Evolutionary conservation across 352 stramenopile species (phyloP).

Genomic region (Elongisporangium prolatum): DNA sequence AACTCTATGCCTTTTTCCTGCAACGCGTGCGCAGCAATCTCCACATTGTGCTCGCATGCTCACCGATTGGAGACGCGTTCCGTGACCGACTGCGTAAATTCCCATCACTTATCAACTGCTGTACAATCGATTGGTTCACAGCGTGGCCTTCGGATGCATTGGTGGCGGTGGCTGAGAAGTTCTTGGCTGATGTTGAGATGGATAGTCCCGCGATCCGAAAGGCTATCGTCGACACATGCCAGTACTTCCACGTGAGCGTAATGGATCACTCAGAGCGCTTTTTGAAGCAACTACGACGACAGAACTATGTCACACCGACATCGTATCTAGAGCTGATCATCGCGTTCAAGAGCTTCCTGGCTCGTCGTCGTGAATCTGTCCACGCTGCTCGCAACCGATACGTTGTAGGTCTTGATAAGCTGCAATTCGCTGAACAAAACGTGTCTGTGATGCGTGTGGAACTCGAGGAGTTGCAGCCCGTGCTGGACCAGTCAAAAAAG

Average conservation of each 20-base stretch:
- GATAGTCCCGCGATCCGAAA: slow-evolving; percentile 62
- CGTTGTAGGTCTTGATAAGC: slow-evolving; percentile 90
- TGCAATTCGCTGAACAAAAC: slow-evolving; percentile 91
- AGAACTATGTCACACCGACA: slow-evolving; percentile 96
- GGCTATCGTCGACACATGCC: slow-evolving; percentile 88
- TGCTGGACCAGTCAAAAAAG: slow-evolving; percentile 88
- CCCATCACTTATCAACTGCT: slow-evolving; percentile 96
- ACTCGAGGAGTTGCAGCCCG: slow-evolving; percentile 91
- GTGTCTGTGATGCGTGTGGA: slow-evolving; percentile 94
- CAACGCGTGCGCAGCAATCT: slow-evolving; percentile 89
- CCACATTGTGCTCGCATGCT: slow-evolving; percentile 94
- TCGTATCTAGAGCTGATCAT: slow-evolving; percentile 94
- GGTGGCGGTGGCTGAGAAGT: slow-evolving; percentile 91
- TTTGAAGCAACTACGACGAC: slow-evolving; percentile 69
- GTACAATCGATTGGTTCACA: slow-evolving; percentile 97
- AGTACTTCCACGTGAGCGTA: slow-evolving; percentile 91
- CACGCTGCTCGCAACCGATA: slow-evolving; percentile 84
- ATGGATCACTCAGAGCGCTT: slow-evolving; percentile 86
- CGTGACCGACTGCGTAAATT: slow-evolving; percentile 92
- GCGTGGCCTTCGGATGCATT: slow-evolving; percentile 92
- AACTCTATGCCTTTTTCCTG: slow-evolving; percentile 93
- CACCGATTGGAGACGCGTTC: slow-evolving; percentile 93
- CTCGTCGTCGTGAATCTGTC: slow-evolving; percentile 78
- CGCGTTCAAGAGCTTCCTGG: slow-evolving; percentile 90
- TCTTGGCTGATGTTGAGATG: slow-evolving; percentile 89